Conservation (phyloP, 2,329 filamentous ascomycete species). For the Fusarium sp. region DNA sequence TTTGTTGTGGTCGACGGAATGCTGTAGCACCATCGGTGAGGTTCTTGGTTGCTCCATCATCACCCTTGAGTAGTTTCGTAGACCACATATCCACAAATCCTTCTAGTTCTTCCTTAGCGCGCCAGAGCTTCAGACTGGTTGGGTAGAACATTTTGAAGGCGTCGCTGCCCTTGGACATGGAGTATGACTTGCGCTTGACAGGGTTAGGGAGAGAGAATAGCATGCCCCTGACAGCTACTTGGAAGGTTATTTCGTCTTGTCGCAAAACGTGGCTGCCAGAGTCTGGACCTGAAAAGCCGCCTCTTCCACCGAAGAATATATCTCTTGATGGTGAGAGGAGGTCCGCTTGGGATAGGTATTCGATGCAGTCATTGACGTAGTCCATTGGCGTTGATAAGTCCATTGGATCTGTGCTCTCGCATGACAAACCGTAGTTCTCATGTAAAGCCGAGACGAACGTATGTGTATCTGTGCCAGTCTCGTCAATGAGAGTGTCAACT, state of each 20-base stretch:
- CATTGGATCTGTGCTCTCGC: slow-evolving; percentile 67
- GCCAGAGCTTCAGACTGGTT: slow-evolving; percentile 85
- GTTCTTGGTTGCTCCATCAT: slow-evolving; percentile 56
- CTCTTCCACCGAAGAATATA: slow-evolving; percentile 73
- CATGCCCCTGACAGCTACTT: slow-evolving; percentile 88
- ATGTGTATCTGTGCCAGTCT: slow-evolving; percentile 90
- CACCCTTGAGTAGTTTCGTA: slow-evolving; percentile 69
- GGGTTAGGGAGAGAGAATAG: slow-evolving; percentile 87
- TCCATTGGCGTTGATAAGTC: slow-evolving; percentile 76
- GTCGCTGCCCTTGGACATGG: slow-evolving; percentile 65
- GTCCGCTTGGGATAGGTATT: slow-evolving; percentile 88
- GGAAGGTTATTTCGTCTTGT: slow-evolving; percentile 94
- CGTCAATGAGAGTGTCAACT: slow-evolving; percentile 85
- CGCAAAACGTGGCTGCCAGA: slow-evolving; percentile 80
- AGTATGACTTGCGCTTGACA: slow-evolving; percentile 76
- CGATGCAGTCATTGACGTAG: slow-evolving; percentile 86
- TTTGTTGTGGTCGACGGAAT: slow-evolving; percentile 61
- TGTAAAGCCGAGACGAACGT: slow-evolving; percentile 93
- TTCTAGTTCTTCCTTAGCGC: slow-evolving; percentile 84
- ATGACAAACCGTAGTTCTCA: slow-evolving; percentile 93
- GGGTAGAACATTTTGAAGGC: slow-evolving; percentile 95
- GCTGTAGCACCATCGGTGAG: slow-evolving; percentile 62
- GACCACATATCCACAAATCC: slow-evolving; percentile 79
- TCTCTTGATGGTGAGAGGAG: slow-evolving; percentile 82
- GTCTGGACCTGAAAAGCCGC: slow-evolving; percentile 66